Base-by-base conservation (phyloP, 495 filamentous ascomycete genomes). In the Geoglossum glabrum region DNA sequence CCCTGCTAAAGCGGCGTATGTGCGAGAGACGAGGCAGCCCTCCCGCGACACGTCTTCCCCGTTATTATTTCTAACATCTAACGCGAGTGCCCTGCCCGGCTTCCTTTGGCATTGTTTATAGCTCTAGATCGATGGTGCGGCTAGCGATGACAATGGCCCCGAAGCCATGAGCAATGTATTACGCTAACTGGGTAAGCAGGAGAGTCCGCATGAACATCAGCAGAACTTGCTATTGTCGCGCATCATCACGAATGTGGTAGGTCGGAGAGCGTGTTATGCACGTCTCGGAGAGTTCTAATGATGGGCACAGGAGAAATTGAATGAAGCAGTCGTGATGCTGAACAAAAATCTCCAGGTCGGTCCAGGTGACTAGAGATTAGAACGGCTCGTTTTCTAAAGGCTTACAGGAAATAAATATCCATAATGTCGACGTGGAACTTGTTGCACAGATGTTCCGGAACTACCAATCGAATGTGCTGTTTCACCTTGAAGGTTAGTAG, bases 391-490 rank as follows among this genome's bases (percentile, higher is more conserved):
- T 1, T 10, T 21, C 40, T 45, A 21, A 45, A 21, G n/a, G 52
- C 54, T 4, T 21, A 19, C 61, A 95, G 87, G 89, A 96, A 63
- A 94, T 96, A 78, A 97, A 96, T 67, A 82, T 94, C 36, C 85
- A 94, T 62, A 98, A 97, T 64, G 95, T 96, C 88, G 90, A 97
- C 66, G 86, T 95, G 5, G 92, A 97, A 71, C 75, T 97, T 9
- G 92, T 97, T 3, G 89, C 92, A 8, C 92, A 97, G 69, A 98
- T 98, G 92, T 98, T 97, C 74, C 95, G 96, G 76, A 98, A 97
- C 71, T 98, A 98, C 68, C 88, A 95, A 69, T 94, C 87, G 3
- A 98, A 96, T 64, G 92, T 98, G 15, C 74, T 96, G 1, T 98
- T 98, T 66, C 92, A 98, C 65, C 74, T 98, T 28, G 93, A 97